Conservation (phyloP, 495 filamentous ascomycete genomes). For the Astrothelium subdiscretum region DNA sequence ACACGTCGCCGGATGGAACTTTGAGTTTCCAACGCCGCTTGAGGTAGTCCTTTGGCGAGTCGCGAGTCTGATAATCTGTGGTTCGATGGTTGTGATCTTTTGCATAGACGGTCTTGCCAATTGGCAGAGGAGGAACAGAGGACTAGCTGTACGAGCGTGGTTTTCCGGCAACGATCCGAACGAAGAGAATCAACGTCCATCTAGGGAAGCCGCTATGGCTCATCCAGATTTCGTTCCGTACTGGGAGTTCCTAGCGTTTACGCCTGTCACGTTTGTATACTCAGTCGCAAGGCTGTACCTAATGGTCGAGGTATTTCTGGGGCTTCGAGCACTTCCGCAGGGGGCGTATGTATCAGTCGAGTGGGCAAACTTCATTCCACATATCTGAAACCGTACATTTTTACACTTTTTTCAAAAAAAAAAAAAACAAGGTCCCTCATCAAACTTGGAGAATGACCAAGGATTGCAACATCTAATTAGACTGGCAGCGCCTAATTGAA, state of each 20-base stretch:
- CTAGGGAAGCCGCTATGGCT: neutral
- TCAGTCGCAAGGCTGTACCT: neutral
- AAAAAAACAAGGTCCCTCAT: neutral
- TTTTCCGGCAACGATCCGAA: neutral
- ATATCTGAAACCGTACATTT: neutral
- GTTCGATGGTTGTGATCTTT: neutral
- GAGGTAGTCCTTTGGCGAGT: neutral
- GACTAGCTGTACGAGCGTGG: neutral
- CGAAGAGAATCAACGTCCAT: neutral
- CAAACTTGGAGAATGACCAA: no score
- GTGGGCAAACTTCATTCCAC: conserved; percentile 1
- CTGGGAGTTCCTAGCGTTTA: neutral
- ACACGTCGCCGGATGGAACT: conserved; percentile 4
- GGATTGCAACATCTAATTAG: no score
- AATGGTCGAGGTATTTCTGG: neutral
- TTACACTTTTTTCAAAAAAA: neutral
- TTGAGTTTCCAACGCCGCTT: neutral
- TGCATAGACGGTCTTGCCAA: neutral
- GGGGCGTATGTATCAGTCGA: neutral
- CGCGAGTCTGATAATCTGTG: neutral
- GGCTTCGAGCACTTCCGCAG: neutral
- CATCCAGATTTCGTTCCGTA: neutral
- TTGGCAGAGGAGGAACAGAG: neutral
- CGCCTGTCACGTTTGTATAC: neutral
- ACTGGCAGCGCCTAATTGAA: no score